These are phyloP conservation scores for Pseudogymnoascus sp. DNA, from an alignment of 2,329 filamentous ascomycete genomes.

Conservation along the genomic window DNA sequence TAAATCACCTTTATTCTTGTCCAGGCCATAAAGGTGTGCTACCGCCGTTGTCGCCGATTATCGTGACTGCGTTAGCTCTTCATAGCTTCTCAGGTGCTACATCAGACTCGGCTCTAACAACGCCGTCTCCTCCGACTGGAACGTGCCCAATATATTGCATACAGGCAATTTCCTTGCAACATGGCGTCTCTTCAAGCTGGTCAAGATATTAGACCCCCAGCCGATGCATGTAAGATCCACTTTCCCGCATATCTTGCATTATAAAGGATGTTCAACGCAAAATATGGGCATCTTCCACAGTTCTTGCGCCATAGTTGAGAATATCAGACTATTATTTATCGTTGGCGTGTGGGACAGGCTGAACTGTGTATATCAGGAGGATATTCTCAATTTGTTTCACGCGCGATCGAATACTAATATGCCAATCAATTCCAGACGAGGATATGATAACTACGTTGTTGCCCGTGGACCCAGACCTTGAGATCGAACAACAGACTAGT, in stretches of 20 bases:
- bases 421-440: constrained; percentile 50
- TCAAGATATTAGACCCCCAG: neutral
- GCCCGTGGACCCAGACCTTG: constrained; percentile 66
- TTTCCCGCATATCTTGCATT: neutral
- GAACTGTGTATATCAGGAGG: neutral
- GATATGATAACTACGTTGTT: constrained; percentile 79
- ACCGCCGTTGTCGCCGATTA: neutral
- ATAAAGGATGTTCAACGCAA: neutral
- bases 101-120: neutral
- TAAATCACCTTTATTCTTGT: neutral
- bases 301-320: neutral
- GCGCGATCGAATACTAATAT: neutral
- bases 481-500: constrained; percentile 66
- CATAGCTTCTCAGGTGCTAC: neutral
- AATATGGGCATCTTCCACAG: neutral
- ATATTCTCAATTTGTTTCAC: neutral
- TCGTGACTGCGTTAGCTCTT: neutral
- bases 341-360: neutral
- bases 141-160: neutral
- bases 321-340: neutral
- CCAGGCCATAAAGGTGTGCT: neutral
- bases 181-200: neutral
- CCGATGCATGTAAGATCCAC: neutral
- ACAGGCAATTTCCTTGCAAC: neutral
- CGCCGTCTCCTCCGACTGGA: neutral